Conservation (phyloP, 805 yeast genomes). For the Cyberlindnera japonica region DNA sequence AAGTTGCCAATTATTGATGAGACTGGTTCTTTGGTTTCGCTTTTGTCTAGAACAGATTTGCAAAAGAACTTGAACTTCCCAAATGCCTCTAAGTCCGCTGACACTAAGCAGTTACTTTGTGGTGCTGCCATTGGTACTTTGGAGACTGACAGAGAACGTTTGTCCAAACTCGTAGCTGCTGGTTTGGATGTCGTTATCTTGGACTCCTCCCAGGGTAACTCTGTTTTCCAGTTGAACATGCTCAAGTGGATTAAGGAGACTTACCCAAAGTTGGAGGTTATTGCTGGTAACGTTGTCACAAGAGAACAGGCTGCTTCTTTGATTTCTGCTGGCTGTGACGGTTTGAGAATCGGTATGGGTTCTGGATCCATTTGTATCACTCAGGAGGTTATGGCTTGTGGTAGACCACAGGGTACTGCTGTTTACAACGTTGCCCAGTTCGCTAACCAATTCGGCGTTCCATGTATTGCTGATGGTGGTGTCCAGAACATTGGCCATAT, state of each 20-base stretch:
- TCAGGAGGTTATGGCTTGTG: constrained; percentile 99
- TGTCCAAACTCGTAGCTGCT: constrained; percentile 81
- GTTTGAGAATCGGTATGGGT: constrained; percentile 99
- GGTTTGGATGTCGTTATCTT: constrained; percentile 95
- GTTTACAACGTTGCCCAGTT: constrained; percentile 92
- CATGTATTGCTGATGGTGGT: constrained; percentile 99
- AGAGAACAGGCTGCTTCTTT: constrained; percentile 98
- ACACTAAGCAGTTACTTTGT: constrained; percentile 92
- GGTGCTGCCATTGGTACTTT: constrained; percentile 99
- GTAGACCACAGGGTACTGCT: constrained; percentile 99
- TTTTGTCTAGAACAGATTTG: constrained; percentile 93
- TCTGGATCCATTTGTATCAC: constrained; percentile 99
- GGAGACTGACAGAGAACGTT: constrained; percentile 82
- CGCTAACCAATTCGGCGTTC: constrained; percentile 93
- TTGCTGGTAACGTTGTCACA: constrained; percentile 98
- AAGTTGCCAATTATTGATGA: constrained; percentile 90
- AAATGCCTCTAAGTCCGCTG: constrained; percentile 86
- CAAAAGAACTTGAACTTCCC: constrained; percentile 95
- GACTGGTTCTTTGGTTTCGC: constrained; percentile 71
- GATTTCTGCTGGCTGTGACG: constrained; percentile 96
- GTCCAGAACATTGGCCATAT: constrained; percentile 98
- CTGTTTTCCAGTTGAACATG: constrained; percentile 91
- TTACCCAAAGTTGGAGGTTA: constrained; percentile 76
- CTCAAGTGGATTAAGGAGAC: constrained; percentile 83
- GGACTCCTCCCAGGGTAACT: constrained; percentile 98